A percentile compares a stretch with the other conserved stretches of the same genome.
These are phyloP conservation scores for Penicillium egyptiacum DNA, from an alignment of 495 filamentous ascomycete genomes.

Conservation along the genomic window DNA sequence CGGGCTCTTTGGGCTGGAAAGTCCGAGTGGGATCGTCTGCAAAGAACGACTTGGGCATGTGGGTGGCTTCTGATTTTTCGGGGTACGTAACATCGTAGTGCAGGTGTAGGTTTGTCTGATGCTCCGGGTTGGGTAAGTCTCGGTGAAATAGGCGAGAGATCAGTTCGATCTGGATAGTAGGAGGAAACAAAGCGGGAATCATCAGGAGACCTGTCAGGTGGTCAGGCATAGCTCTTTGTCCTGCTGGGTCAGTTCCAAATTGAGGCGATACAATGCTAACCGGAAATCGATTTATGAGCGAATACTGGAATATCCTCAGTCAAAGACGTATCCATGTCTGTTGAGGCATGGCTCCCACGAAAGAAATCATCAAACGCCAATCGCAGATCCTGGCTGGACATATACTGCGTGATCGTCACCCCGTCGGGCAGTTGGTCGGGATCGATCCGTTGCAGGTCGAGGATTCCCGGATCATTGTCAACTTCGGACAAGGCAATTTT, in stretches of 20 bases:
- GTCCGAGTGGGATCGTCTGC: slow-evolving; percentile 35
- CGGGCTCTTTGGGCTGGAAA: slow-evolving; percentile 63
- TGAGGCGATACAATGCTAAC: slow-evolving; percentile 34
- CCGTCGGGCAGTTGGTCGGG: slow-evolving; percentile 29
- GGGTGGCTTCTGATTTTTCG: slow-evolving; percentile 14
- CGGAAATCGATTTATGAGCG: slow-evolving; percentile 43
- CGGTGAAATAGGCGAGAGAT: slow-evolving; percentile 72
- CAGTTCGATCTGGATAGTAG: slow-evolving; percentile 63
- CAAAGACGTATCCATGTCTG: slow-evolving; percentile 24
- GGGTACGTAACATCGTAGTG: slow-evolving; percentile 79
- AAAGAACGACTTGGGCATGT: slow-evolving; percentile 51
- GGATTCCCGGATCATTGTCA: slow-evolving; percentile 45
- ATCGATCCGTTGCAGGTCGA: slow-evolving; percentile 49
- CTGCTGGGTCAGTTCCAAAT: slow-evolving; percentile 31
- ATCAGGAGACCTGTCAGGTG: slow-evolving; percentile 65
- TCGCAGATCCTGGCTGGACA: slow-evolving; percentile 35
- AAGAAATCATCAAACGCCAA: slow-evolving; percentile 39
- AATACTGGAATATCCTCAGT: slow-evolving; percentile 48
- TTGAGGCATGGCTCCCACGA: slow-evolving; percentile 15
- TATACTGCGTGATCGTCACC: slow-evolving; percentile 31
- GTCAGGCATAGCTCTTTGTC: slow-evolving; percentile 24
- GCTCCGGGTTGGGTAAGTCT: slow-evolving; percentile 69
- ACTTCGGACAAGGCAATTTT: slow-evolving; percentile 44
- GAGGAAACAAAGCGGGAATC: slow-evolving; percentile 69
- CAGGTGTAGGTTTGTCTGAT: slow-evolving; percentile 84